A percentile compares a stretch with the other conserved stretches of the same genome.
These are phyloP conservation scores for Aureoboletus auriporus DNA, from an alignment of 768 basidiomycete genomes.

Conservation along the genomic window DNA sequence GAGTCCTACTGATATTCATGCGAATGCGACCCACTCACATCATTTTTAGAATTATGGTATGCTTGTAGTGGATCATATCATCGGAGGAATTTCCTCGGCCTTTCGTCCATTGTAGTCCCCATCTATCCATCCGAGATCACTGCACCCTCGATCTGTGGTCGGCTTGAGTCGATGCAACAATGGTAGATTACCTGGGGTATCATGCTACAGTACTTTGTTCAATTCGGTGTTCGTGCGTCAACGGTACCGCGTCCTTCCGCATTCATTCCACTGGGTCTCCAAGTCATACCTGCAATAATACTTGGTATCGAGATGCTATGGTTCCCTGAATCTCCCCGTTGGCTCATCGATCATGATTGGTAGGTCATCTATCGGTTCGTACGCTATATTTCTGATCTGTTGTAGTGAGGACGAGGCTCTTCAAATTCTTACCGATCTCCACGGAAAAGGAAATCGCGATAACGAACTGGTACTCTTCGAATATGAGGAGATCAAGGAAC, in stretches of 20 bases:
- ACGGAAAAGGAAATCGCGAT: slow-evolving; percentile 52
- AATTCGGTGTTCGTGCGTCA: slow-evolving; percentile 70
- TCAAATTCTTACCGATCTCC: slow-evolving; percentile 70
- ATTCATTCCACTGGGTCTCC: slow-evolving; percentile 77
- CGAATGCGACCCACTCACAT: not conserved
- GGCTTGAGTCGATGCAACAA: slow-evolving; percentile 74
- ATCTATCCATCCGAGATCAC: slow-evolving; percentile 75
- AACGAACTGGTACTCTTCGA: slow-evolving; percentile 65
- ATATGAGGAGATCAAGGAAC: slow-evolving; percentile 59
- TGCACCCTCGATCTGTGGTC: slow-evolving; percentile 67
- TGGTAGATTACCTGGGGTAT: slow-evolving; percentile 82
- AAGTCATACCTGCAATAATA: slow-evolving; percentile 73
- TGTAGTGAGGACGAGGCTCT: slow-evolving; percentile 52
- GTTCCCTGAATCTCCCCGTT: slow-evolving; percentile 73
- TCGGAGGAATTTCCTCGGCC: slow-evolving; percentile 64
- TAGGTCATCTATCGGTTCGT: slow-evolving; percentile 13
- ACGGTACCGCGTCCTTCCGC: slow-evolving; percentile 68
- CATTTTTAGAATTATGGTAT: slow-evolving; percentile 57
- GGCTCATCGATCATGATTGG: slow-evolving; percentile 61
- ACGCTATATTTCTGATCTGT: not conserved
- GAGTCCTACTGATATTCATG: slow-evolving; percentile 8
- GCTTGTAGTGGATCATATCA: slow-evolving; percentile 67
- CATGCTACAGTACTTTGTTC: slow-evolving; percentile 69
- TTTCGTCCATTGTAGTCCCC: slow-evolving; percentile 63
- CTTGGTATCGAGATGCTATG: slow-evolving; percentile 62